These are phyloP conservation scores for Penicillium polonicum DNA, from an alignment of 2,329 filamentous ascomycete genomes.

Conservation along the genomic window DNA sequence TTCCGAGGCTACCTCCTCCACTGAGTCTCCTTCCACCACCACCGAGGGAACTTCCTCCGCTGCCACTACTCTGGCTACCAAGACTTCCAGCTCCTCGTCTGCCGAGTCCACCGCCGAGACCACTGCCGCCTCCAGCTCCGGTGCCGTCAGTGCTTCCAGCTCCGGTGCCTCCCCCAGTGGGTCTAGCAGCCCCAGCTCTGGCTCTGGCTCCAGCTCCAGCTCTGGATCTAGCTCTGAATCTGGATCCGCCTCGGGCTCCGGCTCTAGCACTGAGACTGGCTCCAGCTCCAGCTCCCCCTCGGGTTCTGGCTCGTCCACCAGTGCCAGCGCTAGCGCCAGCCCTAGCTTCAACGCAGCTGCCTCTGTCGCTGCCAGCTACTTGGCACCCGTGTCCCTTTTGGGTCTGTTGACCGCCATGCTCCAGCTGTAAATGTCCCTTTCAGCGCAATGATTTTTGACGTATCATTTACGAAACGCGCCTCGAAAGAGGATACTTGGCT, in stretches of 20 bases:
- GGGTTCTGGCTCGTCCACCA: constrained; percentile 8
- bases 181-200: background rate
- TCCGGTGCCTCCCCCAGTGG: constrained; percentile 13
- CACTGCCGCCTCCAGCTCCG: constrained; percentile 14
- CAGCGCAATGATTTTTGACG: constrained; percentile 4
- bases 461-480: constrained; percentile 16
- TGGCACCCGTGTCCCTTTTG: constrained; percentile 24
- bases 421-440: constrained; percentile 27
- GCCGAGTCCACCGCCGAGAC: constrained; percentile 17
- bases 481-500: constrained; percentile 26
- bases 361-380: constrained; percentile 24
- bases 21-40: constrained; percentile 15
- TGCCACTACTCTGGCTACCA: constrained; percentile 9
- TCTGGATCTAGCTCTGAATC: background rate
- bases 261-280: constrained; percentile 15
- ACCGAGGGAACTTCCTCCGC: constrained; percentile 10
- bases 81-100: constrained; percentile 9
- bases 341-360: constrained; percentile 20
- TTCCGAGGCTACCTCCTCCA: constrained; percentile 7
- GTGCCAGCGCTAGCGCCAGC: constrained; percentile 12
- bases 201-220: background rate
- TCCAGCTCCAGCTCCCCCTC: constrained; percentile 10
- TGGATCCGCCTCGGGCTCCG: constrained; percentile 6
- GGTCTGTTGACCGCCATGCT: constrained; percentile 31
- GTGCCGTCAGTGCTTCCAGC: constrained; percentile 8